phyloP scores from a whole-genome alignment of 441 rosid genomes.

The Syzygium malaccense region DNA sequence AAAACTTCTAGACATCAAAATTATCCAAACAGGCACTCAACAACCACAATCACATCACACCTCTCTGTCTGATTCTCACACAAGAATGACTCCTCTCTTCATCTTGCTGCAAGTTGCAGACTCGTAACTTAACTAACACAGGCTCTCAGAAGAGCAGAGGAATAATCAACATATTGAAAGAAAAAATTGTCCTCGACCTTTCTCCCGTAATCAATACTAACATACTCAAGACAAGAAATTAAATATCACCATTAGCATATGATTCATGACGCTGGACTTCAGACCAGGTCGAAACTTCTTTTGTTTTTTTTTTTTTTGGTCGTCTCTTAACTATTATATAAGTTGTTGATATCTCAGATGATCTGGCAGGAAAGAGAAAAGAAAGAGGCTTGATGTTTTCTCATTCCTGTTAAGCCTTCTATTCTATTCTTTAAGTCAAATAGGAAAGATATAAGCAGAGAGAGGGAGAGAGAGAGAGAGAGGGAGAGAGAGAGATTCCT shows the following conservation, averaged over 20 bases:
- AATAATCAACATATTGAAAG: not conserved
- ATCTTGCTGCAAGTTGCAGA: not conserved
- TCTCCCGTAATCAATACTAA: not conserved
- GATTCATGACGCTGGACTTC: not conserved
- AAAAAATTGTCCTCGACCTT: not conserved
- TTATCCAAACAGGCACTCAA: not conserved
- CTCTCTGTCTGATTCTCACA: not conserved
- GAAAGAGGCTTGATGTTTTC: slow-evolving; percentile 13
- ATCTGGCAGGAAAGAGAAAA: slow-evolving; percentile 27
- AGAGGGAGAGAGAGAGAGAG: slow-evolving; percentile 6
- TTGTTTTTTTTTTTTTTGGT: not conserved
- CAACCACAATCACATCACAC: not conserved
- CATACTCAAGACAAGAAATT: slow-evolving; percentile 4
- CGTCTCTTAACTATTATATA: not conserved
- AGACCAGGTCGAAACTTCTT: slow-evolving; percentile 18
- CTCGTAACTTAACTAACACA: not conserved
- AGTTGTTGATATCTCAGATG: slow-evolving; percentile 8
- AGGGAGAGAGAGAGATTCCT: slow-evolving; percentile 8
- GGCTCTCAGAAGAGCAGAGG: not conserved
- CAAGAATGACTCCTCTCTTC: not conserved
- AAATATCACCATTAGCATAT: slow-evolving; percentile 7
- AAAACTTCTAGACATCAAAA: not conserved
- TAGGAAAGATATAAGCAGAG: slow-evolving; percentile 17
- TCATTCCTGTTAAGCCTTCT: slow-evolving; percentile 13
- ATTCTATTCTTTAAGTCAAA: slow-evolving; percentile 8